These are phyloP conservation scores for Sugiyamaella japonica DNA, from an alignment of 1,139 yeast species.

Conservation along the genomic window DNA sequence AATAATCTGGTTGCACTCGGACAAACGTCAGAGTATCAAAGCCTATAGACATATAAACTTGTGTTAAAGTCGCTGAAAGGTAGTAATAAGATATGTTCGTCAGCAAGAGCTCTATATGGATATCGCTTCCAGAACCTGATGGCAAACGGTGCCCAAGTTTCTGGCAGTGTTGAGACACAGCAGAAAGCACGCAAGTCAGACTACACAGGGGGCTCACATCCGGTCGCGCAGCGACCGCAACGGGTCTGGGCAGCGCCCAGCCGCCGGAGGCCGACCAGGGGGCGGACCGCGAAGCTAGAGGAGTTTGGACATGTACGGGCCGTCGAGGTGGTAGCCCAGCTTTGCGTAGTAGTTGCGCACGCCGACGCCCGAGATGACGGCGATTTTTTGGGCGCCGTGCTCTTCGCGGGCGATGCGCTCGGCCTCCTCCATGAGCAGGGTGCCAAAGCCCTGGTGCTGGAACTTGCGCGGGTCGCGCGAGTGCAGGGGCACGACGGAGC, in stretches of 20 bases:
- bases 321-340: slow-evolving; percentile 88
- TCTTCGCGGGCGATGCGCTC: slow-evolving; percentile 94
- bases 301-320: slow-evolving; percentile 90
- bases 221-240: background rate
- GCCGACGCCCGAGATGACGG: slow-evolving; percentile 97
- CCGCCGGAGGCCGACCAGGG: background rate
- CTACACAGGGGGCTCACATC: no score
- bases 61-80: no score
- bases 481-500: slow-evolving; percentile 95
- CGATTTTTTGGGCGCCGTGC: slow-evolving; percentile 86
- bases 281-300: slow-evolving; percentile 26
- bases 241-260: background rate
- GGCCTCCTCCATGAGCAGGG: slow-evolving; percentile 96
- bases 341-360: slow-evolving; percentile 93
- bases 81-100: no score
- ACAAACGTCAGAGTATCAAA: no score
- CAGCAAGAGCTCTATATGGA: no score
- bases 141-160: no score
- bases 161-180: no score
- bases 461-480: slow-evolving; percentile 97
- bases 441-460: slow-evolving; percentile 99
- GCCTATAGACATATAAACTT: no score
- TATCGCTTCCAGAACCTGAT: no score
- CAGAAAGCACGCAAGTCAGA: no score
- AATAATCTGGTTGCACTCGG: no score